Base-by-base conservation (phyloP, 1,284 basidiomycete genomes). In the Macrocystidia cucumis region DNA sequence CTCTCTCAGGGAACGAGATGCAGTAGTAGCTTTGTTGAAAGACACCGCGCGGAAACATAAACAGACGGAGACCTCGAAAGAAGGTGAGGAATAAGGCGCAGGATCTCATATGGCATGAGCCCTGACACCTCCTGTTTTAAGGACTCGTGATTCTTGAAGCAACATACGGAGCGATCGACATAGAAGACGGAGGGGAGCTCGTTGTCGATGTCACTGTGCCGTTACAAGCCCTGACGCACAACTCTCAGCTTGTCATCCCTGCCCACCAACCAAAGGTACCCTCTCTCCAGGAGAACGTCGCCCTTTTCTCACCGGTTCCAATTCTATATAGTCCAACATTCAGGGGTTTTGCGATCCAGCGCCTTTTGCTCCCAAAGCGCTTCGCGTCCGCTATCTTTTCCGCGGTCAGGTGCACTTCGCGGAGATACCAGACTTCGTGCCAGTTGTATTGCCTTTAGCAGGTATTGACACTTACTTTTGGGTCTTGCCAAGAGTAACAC, bases 341-440 rank as follows among this genome's bases (percentile, higher is more conserved):
- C 74, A 82, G 50, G 85, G 84, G 16, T 86, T 89, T 64, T 74
- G 69, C 49, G 84, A 89, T 57, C 84, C 77, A 40, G 77, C 72
- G n/a, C 74, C 81, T 23, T 74, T 72, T 24, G 65, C 72, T 38
- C 58, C 66, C 36, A 89, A 89, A 62, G 63, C 66, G 16, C 60
- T 95, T 33, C 62, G 73, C 19, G 67, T 95, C 30, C 70, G 77
- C 28, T 95, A 95, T 59, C 60, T 72, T 30, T 96, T 95, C 69
- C 70, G 74, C 43, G 79, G 76, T 26, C 67, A 68, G 41, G 48
- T 69, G 57, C 91, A 95, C 55, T 81, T 85, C 54, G 78, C 78
- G 43, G 76, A 79, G 45, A 75, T 89, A 41, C 74, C 74, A 46
- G 91, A 93, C 59, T 62, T 66, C 50, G 57, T 69, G 27, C 68